Conservation (phyloP, 257 asterid genomes). For the Paulownia fortunei region DNA sequence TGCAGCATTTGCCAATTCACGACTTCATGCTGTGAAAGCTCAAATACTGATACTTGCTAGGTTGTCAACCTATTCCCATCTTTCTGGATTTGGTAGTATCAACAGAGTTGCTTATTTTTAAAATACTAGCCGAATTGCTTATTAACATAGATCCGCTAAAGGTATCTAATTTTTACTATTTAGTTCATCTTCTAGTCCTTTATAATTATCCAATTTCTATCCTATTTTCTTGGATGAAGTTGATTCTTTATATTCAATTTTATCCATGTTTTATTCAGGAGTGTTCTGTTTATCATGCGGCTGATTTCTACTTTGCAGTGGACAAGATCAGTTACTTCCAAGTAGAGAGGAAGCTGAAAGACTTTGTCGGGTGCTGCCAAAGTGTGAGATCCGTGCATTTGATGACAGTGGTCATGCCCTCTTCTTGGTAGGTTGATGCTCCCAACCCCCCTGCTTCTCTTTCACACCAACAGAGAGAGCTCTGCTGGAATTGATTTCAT, state of each 20-base stretch:
- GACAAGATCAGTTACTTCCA: slow-evolving; percentile 77
- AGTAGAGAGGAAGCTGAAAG: slow-evolving; percentile 79
- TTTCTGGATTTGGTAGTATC: slow-evolving; percentile 2
- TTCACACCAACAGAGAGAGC: background rate
- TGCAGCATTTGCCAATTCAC: slow-evolving; percentile 75
- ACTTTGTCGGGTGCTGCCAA: slow-evolving; percentile 56
- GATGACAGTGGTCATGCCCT: slow-evolving; percentile 71
- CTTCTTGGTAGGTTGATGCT: slow-evolving; percentile 65
- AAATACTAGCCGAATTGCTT: background rate
- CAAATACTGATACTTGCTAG: slow-evolving; percentile 75
- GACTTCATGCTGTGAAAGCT: slow-evolving; percentile 92
- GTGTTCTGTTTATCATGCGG: background rate
- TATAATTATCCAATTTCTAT: background rate
- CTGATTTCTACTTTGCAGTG: slow-evolving; percentile 54
- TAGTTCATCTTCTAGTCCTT: background rate
- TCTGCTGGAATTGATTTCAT: too few relatives aligned
- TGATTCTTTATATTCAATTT: background rate
- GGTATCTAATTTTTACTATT: background rate
- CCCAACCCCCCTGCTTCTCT: background rate
- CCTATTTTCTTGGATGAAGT: background rate
- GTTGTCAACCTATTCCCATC: slow-evolving; percentile 37
- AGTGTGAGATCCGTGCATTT: slow-evolving; percentile 69
- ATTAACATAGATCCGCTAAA: background rate
- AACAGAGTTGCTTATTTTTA: background rate
- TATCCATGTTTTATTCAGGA: background rate